Conservation (phyloP, 2,329 filamentous ascomycete species). For the Neonectria coccinea region DNA sequence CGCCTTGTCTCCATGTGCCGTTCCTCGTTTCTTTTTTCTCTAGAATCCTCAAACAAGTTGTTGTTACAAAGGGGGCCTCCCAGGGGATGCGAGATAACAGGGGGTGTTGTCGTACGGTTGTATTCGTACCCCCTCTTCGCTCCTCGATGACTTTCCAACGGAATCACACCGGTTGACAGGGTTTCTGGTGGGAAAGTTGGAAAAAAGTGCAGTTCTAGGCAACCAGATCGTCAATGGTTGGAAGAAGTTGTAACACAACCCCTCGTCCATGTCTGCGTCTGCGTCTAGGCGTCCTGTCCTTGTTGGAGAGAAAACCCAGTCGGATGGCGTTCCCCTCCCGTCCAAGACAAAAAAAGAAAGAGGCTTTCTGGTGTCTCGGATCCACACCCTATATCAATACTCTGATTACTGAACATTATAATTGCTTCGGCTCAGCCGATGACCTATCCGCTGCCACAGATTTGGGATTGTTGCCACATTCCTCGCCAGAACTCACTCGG, state of each 20-base stretch:
- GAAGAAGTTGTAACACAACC: not conserved
- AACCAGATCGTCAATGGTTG: not conserved
- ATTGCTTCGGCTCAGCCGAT: not conserved
- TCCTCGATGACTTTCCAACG: not conserved
- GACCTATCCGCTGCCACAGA: not conserved
- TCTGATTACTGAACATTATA: slow-evolving; percentile 3
- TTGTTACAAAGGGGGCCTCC: not conserved
- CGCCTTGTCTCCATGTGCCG: not conserved
- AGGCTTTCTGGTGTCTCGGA: not conserved
- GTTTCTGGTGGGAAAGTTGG: not conserved
- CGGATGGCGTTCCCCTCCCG: not conserved
- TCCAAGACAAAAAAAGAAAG: not conserved
- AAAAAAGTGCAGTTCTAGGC: not conserved
- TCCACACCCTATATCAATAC: too few species aligned
- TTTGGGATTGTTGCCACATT: not conserved
- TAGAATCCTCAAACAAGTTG: not conserved
- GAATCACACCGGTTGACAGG: not conserved
- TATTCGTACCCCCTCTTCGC: not conserved
- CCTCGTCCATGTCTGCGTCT: not conserved
- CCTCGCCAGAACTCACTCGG: not conserved
- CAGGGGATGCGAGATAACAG: not conserved
- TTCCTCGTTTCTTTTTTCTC: not conserved
- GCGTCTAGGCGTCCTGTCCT: not conserved
- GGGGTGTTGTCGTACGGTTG: not conserved
- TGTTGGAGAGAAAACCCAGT: not conserved